These are phyloP conservation scores for Erodium trifolium DNA, from an alignment of 441 rosid genomes.

Conservation along the genomic window DNA sequence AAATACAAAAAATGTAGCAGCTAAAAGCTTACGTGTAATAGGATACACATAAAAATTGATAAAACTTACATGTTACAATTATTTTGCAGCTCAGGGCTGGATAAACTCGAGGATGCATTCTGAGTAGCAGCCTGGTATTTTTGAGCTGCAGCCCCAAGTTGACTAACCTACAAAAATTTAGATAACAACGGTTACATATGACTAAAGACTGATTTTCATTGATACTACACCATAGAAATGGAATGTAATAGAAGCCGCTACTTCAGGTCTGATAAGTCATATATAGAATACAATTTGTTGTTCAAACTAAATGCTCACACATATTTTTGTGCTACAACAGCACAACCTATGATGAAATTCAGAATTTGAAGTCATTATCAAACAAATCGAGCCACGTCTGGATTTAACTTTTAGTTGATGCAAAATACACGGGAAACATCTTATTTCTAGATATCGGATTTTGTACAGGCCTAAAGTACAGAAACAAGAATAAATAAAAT, in stretches of 20 bases:
- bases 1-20: neutral
- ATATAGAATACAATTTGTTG: neutral
- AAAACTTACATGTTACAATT: slow-evolving; percentile 75
- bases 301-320: neutral
- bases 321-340: neutral
- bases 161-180: slow-evolving; percentile 61
- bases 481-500: neutral
- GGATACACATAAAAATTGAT: neutral
- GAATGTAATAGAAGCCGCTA: slow-evolving; percentile 5
- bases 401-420: neutral
- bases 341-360: neutral
- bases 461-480: neutral
- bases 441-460: neutral
- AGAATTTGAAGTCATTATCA: neutral
- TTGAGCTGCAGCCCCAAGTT: slow-evolving; percentile 88
- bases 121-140: slow-evolving; percentile 87
- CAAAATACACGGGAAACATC: neutral
- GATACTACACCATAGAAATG: neutral
- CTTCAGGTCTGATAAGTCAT: neutral
- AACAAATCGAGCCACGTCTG: neutral
- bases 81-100: slow-evolving; percentile 77
- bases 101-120: slow-evolving; percentile 66
- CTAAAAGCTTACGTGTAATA: neutral
- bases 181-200: slow-evolving; percentile 13
- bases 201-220: neutral